A percentile compares a stretch with the other conserved stretches of the same genome.
Evolutionary conservation across 495 filamentous ascomycete species (phyloP).

Genomic region (Annulohypoxylon bovei): DNA sequence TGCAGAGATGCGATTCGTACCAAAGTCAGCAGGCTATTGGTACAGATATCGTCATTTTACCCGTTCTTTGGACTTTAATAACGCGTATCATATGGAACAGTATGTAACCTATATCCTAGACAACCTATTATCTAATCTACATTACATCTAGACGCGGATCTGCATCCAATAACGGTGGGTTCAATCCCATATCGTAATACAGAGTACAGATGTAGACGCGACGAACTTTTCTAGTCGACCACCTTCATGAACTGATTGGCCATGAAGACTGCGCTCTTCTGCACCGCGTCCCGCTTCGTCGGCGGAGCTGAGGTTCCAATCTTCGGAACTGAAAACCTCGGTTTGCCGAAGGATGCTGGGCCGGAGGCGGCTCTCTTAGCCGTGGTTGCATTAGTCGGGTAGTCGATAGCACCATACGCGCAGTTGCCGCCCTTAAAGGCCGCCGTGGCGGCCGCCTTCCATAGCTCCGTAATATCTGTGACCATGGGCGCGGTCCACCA

Average conservation of each 20-base stretch:
- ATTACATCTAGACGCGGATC: slow-evolving; percentile 17
- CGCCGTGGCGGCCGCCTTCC: slow-evolving; percentile 56
- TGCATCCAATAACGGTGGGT: slow-evolving; percentile 6
- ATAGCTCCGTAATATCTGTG: slow-evolving; percentile 57
- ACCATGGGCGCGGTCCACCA: slow-evolving; percentile 63
- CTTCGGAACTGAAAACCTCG: slow-evolving; percentile 36
- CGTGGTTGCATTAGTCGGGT: slow-evolving; percentile 17
- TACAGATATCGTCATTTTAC: slow-evolving; percentile 24
- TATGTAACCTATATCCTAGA: not conserved
- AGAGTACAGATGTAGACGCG: not conserved
- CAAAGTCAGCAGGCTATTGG: not conserved
- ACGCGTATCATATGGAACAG: not conserved
- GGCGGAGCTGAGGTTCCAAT: slow-evolving; percentile 17
- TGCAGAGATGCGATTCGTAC: slow-evolving; percentile 18
- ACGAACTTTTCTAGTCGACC: slow-evolving; percentile 35
- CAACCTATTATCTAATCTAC: slow-evolving; percentile 22
- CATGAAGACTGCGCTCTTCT: slow-evolving; percentile 32
- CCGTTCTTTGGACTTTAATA: not conserved
- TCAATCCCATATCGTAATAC: not conserved
- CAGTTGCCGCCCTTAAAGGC: slow-evolving; percentile 52
- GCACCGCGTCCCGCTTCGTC: slow-evolving; percentile 22
- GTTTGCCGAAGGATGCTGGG: slow-evolving; percentile 35
- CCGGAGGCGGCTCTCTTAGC: slow-evolving; percentile 24
- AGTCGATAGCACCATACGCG: slow-evolving; percentile 42
- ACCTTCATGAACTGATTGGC: slow-evolving; percentile 47